Base-by-base conservation (phyloP, 148 eudicot genomes). In the Silene latifolia region DNA sequence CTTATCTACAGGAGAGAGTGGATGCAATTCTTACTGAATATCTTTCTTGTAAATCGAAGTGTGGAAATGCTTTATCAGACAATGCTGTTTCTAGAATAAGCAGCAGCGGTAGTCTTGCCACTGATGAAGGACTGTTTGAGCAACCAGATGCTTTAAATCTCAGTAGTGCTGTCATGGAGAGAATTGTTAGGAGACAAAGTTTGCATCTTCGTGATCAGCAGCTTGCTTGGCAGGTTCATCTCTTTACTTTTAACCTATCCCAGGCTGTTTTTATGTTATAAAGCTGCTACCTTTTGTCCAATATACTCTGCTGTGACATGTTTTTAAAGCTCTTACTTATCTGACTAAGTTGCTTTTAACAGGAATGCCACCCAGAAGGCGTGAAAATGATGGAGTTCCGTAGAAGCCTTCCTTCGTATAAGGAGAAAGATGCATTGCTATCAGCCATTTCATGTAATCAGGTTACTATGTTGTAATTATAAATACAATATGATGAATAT, bases 71-170 rank as follows among this genome's bases (percentile, higher is more conserved):
- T 79, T 73, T 83, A 74, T 77, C 64, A 24, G 83, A 78, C 18
- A 67, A 78, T 80, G 86, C 73, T 3, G 79, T 89, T 80, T 87
- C 94, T 21, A 86, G 91, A 80, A 88, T 92, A 83, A 89, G 86
- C 86, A 95, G 97, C 78, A 87, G 82, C 74, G 87, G 88, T 73
- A 92, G 90, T 74, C 79, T 90, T 78, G 89, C 85, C 74, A 83
- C 85, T 73, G 97, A 95, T 78, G 99, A 95, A 75, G 88, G 90
- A 71, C 81, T 95, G 53, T 90, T 95, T 90, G 99, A 95, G 86
- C 94, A 84, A 86, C 89, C 96, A 67, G 97, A 89, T 73, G 86
- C 90, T 77, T 80, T 78, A 58, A 85, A 79, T 78, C 81, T 81
- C 63, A 87, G 83, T 78, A 89, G 83, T 81, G 79, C 86, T 79